phyloP scores from a whole-genome alignment of 495 filamentous ascomycete genomes.

The Jackrogersella multiformis region DNA sequence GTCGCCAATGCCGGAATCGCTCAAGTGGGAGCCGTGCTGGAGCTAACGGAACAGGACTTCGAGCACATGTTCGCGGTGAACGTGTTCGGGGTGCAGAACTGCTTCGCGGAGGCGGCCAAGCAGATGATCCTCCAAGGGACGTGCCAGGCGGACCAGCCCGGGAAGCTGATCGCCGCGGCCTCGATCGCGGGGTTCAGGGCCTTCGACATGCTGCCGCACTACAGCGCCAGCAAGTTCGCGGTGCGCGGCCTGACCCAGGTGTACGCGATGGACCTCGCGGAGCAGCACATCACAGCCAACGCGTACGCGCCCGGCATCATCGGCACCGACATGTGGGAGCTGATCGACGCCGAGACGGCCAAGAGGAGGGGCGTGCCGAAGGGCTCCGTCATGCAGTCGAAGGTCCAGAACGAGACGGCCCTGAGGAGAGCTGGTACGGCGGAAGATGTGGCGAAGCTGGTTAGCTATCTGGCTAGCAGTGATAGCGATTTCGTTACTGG shows the following conservation, averaged over 20 bases:
- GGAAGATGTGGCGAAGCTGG: conserved; percentile 66
- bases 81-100: conserved; percentile 67
- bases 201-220: conserved; percentile 61
- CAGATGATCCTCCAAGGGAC: conserved; percentile 62
- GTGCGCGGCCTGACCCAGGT: conserved; percentile 67
- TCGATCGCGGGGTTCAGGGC: conserved; percentile 67
- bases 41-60: conserved; percentile 61
- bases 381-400: conserved; percentile 62
- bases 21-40: conserved; percentile 61
- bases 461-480: conserved; percentile 63
- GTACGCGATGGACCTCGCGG: conserved; percentile 66
- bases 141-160: conserved; percentile 38
- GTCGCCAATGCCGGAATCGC: conserved; percentile 70
- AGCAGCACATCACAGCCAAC: conserved; percentile 68
- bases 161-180: conserved; percentile 65
- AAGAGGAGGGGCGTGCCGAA: conserved; percentile 55
- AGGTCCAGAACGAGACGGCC: conserved; percentile 56
- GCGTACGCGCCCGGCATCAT: conserved; percentile 71
- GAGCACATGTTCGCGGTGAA: conserved; percentile 63
- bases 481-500: conserved; percentile 70
- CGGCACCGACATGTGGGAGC: conserved; percentile 68
- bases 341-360: conserved; percentile 63
- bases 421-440: conserved; percentile 62
- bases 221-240: conserved; percentile 68
- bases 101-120: conserved; percentile 61